Evolutionary conservation across 2,329 filamentous ascomycete species (phyloP).

Genomic region (Colletotrichum acutatum): DNA sequence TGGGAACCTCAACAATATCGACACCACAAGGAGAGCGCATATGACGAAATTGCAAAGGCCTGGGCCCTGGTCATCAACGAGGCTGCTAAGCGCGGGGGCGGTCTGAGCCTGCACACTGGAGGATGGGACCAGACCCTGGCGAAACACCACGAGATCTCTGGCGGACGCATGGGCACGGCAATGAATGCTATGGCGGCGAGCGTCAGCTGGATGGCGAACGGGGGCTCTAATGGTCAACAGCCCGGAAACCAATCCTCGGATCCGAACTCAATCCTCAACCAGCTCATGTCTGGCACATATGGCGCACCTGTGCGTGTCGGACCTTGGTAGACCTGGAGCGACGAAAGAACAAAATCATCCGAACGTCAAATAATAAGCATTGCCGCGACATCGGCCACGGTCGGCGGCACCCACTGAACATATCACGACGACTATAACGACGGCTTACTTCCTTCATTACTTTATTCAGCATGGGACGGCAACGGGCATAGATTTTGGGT

Average conservation of each 20-base stretch:
- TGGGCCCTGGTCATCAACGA: conserved; percentile 94
- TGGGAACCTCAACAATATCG: conserved; percentile 92
- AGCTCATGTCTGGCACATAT: conserved; percentile 70
- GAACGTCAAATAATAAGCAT: background rate
- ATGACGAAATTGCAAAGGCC: conserved; percentile 93
- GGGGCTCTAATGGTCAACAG: conserved; percentile 39
- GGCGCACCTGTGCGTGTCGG: conserved; percentile 70
- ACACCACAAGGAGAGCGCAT: conserved; percentile 93
- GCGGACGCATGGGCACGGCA: conserved; percentile 82
- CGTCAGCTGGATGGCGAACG: conserved; percentile 77
- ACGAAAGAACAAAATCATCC: background rate
- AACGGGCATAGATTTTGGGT: conserved; percentile 39
- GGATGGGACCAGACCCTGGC: conserved; percentile 91
- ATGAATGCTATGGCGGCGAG: conserved; percentile 80
- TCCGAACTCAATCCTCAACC: conserved; percentile 69
- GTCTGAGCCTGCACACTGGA: conserved; percentile 87
- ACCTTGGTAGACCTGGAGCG: conserved; percentile 60
- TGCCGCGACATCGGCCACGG: conserved; percentile 9
- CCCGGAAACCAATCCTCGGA: conserved; percentile 47
- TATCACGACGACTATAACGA: conserved; percentile 37
- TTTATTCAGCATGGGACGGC: conserved; percentile 35
- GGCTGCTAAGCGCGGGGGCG: conserved; percentile 88
- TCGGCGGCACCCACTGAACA: conserved; percentile 27
- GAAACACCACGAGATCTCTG: conserved; percentile 89
- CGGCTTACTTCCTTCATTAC: conserved; percentile 18